Conservation (phyloP, 2,329 filamentous ascomycete species). For the Cylindrodendrum hubeiense region DNA sequence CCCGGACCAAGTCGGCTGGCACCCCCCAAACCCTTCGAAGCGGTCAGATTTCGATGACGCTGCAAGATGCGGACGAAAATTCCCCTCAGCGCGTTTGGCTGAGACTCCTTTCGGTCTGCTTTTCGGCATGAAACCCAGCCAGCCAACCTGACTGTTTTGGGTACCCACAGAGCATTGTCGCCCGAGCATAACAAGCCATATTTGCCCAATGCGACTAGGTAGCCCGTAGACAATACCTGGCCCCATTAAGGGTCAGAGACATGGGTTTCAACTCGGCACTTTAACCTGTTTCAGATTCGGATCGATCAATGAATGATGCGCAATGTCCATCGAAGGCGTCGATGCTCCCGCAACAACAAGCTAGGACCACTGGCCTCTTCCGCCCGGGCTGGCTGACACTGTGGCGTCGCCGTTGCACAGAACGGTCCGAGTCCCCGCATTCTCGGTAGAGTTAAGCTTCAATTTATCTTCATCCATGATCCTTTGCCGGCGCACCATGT, state of each 20-base stretch:
- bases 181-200: neutral
- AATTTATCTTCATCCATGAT: too few species aligned
- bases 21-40: neutral
- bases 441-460: neutral
- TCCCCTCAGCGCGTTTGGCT: neutral
- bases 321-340: neutral
- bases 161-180: neutral
- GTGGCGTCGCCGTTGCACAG: constrained; percentile 9
- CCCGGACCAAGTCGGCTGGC: neutral
- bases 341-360: constrained; percentile 2
- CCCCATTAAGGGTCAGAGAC: constrained; percentile 1
- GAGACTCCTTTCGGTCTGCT: neutral
- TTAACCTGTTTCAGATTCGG: constrained; percentile 12
- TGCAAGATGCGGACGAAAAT: constrained; percentile 5
- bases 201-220: constrained; percentile 1
- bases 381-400: neutral
- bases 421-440: neutral
- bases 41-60: constrained; percentile 15
- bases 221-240: constrained; percentile 15
- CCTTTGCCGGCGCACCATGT: too few species aligned
- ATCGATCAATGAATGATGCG: constrained; percentile 7
- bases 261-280: constrained; percentile 13
- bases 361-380: neutral
- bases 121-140: constrained; percentile 9
- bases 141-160: neutral